A percentile compares a stretch with the other conserved stretches of the same genome.
Evolutionary conservation across 768 basidiomycete genomes (phyloP).

Genomic region (Leccinum subgranulosum): DNA sequence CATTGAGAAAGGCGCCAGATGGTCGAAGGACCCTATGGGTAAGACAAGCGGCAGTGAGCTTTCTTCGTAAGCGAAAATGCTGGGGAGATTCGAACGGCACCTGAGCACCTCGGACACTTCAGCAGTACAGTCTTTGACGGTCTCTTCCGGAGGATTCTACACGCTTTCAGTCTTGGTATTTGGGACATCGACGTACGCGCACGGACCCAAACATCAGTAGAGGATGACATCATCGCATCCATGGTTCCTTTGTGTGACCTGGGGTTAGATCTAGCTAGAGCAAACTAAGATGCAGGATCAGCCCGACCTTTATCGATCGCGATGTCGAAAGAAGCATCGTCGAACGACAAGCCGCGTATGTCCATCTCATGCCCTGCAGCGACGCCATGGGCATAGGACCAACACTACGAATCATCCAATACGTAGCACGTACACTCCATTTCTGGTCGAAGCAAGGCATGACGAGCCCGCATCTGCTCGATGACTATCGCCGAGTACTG

Average conservation of each 20-base stretch:
- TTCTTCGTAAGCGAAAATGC: background rate
- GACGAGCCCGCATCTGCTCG: slow-evolving; percentile 63
- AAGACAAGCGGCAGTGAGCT: background rate
- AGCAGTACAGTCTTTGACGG: slow-evolving; percentile 65
- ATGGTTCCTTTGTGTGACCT: slow-evolving; percentile 54
- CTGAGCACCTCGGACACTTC: slow-evolving; percentile 78
- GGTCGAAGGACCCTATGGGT: slow-evolving; percentile 57
- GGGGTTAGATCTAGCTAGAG: background rate
- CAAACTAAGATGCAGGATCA: background rate
- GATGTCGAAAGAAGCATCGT: slow-evolving; percentile 63
- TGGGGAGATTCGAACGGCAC: slow-evolving; percentile 28
- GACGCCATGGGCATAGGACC: background rate
- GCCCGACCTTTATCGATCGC: slow-evolving; percentile 75
- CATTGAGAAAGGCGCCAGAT: slow-evolving; percentile 66
- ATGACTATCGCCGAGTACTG: slow-evolving; percentile 78
- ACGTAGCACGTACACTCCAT: slow-evolving; percentile 60
- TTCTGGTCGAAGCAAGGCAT: slow-evolving; percentile 47
- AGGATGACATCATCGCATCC: slow-evolving; percentile 87
- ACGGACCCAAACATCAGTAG: slow-evolving; percentile 78
- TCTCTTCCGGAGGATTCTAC: slow-evolving; percentile 72
- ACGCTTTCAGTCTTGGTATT: background rate
- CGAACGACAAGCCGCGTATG: slow-evolving; percentile 62
- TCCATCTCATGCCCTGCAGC: slow-evolving; percentile 80
- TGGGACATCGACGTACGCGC: background rate
- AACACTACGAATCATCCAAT: background rate